Evolutionary conservation across 2,329 filamentous ascomycete species (phyloP).

Genomic region (Talaromyces sp.): DNA sequence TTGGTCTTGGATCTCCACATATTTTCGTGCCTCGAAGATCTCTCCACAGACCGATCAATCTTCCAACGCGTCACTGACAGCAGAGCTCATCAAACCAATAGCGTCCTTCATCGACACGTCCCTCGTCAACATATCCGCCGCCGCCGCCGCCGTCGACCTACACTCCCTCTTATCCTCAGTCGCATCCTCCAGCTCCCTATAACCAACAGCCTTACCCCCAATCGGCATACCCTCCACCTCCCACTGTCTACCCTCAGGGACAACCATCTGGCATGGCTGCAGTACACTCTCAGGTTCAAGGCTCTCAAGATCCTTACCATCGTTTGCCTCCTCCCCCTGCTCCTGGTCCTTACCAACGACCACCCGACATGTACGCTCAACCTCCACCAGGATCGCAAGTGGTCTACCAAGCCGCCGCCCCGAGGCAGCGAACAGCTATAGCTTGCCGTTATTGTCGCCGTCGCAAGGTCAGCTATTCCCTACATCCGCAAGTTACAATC

Average conservation of each 20-base stretch:
- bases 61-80: conserved; percentile 8
- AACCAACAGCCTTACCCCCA: conserved; percentile 15
- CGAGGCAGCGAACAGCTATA: conserved; percentile 53
- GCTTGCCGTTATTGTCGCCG: conserved; percentile 54
- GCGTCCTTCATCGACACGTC: conserved; percentile 20
- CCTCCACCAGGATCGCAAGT: conserved; percentile 37
- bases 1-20: conserved; percentile 7
- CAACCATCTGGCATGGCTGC: conserved; percentile 43
- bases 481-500: neutral
- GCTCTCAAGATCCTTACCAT: conserved; percentile 43
- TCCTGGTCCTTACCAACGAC: conserved; percentile 37
- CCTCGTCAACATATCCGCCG: conserved; percentile 17
- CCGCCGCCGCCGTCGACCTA: conserved; percentile 13
- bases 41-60: neutral
- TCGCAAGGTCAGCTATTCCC: conserved; percentile 46
- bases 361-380: conserved; percentile 43
- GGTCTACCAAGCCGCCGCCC: conserved; percentile 48
- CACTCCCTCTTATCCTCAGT: conserved; percentile 12
- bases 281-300: conserved; percentile 41
- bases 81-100: conserved; percentile 10
- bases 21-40: conserved; percentile 9
- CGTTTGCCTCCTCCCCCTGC: conserved; percentile 45
- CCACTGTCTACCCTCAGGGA: conserved; percentile 32
- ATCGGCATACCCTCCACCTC: conserved; percentile 27
- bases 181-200: conserved; percentile 18